Conservation (phyloP, 805 yeast species). For the Wickerhamomyces kurtzmanii region DNA sequence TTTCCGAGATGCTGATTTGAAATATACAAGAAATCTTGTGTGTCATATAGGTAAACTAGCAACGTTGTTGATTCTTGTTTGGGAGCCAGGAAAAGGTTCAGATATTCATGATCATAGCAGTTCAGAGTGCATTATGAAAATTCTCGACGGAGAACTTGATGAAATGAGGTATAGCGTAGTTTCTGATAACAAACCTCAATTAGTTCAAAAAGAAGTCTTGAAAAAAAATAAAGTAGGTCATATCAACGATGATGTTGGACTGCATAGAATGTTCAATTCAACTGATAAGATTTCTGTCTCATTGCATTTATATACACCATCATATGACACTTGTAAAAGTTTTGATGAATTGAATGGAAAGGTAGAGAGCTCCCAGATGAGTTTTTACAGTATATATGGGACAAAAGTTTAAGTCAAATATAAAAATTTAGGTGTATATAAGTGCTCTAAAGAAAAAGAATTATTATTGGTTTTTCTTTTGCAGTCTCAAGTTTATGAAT, state of each 20-base stretch:
- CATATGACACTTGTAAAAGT: too few relatives aligned
- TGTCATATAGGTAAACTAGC: constrained; percentile 32
- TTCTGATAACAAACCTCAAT: too few relatives aligned
- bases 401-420: too few relatives aligned
- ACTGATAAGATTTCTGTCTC: constrained; percentile 25
- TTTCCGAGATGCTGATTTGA: constrained; percentile 23
- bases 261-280: constrained; percentile 32
- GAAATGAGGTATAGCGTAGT: constrained; percentile 12
- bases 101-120: constrained; percentile 40
- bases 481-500: too few relatives aligned
- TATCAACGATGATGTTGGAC: constrained; percentile 34
- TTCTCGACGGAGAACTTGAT: constrained; percentile 21
- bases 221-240: constrained; percentile 33
- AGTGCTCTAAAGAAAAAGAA: too few relatives aligned
- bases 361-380: too few relatives aligned
- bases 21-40: constrained; percentile 27
- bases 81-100: constrained; percentile 34
- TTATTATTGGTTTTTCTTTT: too few relatives aligned
- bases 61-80: constrained; percentile 30
- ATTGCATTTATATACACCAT: constrained; percentile 37
- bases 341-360: too few relatives aligned
- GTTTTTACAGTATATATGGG: too few relatives aligned
- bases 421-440: too few relatives aligned
- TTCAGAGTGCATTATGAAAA: constrained; percentile 39
- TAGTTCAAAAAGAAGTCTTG: too few relatives aligned